Percentiles rank a stretch among this genome's conserved stretches.
Conservation (phyloP, 192 early-diverging fungal genomes). For the Mortierella alpina region DNA sequence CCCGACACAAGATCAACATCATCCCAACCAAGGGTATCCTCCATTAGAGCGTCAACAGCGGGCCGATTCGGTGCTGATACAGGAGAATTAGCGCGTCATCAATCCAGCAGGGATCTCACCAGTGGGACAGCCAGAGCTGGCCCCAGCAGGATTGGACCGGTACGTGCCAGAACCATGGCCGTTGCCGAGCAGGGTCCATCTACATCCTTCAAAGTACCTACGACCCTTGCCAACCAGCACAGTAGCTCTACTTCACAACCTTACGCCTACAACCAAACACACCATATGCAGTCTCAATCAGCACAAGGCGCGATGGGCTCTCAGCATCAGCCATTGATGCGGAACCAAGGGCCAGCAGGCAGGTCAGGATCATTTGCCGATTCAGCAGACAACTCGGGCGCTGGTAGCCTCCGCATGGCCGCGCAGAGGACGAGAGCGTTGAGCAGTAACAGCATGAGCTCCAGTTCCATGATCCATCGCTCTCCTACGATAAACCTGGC, state of each 20-base stretch:
- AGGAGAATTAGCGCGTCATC: conserved; percentile 27
- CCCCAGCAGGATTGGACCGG: conserved; percentile 43
- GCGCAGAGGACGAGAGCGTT: conserved; percentile 30
- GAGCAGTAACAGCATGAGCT: conserved; percentile 12
- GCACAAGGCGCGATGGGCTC: not conserved
- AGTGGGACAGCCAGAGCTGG: conserved; percentile 16
- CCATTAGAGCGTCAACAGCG: not conserved
- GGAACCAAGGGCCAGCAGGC: conserved; percentile 34
- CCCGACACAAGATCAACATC: conserved; percentile 31
- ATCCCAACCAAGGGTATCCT: not conserved
- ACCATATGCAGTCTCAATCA: conserved; percentile 1
- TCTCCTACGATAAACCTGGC: conserved; percentile 39
- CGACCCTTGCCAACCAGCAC: not conserved
- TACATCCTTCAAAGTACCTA: conserved; percentile 8
- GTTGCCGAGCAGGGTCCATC: conserved; percentile 21
- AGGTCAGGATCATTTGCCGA: conserved; percentile 22
- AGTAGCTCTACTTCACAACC: conserved; percentile 11
- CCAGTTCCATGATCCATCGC: conserved; percentile 26
- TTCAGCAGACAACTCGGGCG: conserved; percentile 10
- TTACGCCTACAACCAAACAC: conserved; percentile 17
- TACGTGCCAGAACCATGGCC: conserved; percentile 34
- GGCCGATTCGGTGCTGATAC: conserved; percentile 4
- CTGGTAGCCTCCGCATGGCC: conserved; percentile 10
- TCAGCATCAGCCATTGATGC: conserved; percentile 10
- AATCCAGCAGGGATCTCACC: conserved; percentile 26